Base-by-base conservation (phyloP, 768 basidiomycete species). In the Dacryopinax primogenitus region DNA sequence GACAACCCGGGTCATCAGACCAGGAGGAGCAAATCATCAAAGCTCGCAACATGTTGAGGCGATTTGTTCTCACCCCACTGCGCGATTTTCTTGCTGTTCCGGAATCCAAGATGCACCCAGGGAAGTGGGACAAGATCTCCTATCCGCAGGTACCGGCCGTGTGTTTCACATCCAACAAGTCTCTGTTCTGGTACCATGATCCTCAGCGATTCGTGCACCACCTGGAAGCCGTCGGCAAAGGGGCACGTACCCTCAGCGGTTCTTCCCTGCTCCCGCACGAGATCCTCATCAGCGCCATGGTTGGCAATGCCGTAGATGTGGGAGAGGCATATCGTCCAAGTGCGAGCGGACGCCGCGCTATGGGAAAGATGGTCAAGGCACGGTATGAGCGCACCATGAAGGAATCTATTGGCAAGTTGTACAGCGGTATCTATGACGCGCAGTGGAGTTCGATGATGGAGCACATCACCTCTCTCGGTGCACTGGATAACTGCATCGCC, bases 221-320 rank as follows among this genome's bases (percentile, higher is more conserved):
- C 71, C 77, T 89, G 2, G 67, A 75, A 2, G 76, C 78, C 1
- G 85, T 88, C 30, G 81, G 84, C 69, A 72, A 71, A 1, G 86
- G 86, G 1, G 78, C 78, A 70, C 76, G 73, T 69, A 76, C 69
- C 28, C 86, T 89, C 66, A 83, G 82, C 62, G 87, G 87, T 3
- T 86, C 86, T 2, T 83, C 84, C 2, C 80, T 88, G 18, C 73
- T 85, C 66, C 87, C 87, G 0, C 85, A 88, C 68, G 77, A 83
- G 70, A 76, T 87, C 33, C 76, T 85, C 18, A 72, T 70, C 6
- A 74, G 84, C 67, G 78, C 79, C 0, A 28, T 72, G 2, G 65
- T 34, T 61, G 36, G 11, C 36, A 9, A 9, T 18, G 18, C 36
- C 11, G 36, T 37, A 9, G 18, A 37, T 9, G 18, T 37, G 11